Percentiles rank a stretch among this genome's conserved stretches.
phyloP scores from a whole-genome alignment of 1,139 yeast genomes.

The Yamadazyma atlantica region DNA sequence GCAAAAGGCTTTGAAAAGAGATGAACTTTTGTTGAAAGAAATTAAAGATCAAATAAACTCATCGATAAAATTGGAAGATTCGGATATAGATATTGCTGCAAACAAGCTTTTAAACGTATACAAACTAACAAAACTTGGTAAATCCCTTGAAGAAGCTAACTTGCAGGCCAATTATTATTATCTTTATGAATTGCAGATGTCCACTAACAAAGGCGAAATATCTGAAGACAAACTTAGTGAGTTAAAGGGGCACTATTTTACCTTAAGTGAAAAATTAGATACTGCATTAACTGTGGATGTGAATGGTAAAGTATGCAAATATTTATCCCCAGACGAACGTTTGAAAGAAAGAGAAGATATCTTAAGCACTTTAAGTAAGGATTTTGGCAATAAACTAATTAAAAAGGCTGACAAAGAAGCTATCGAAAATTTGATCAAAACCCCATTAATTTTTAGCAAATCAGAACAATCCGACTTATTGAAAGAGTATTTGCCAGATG shows the following conservation, averaged over 20 bases:
- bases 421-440: constrained; percentile 27
- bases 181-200: constrained; percentile 49
- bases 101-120: constrained; percentile 51
- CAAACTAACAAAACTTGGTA: constrained; percentile 25
- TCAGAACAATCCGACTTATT: constrained; percentile 25
- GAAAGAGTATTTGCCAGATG: constrained; percentile 30
- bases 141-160: constrained; percentile 51
- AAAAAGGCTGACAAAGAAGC: constrained; percentile 24
- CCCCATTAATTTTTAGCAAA: constrained; percentile 35
- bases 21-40: constrained; percentile 20
- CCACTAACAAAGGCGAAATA: constrained; percentile 39
- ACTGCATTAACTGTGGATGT: constrained; percentile 28
- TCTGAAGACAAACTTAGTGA: constrained; percentile 26
- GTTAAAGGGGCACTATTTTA: constrained; percentile 21
- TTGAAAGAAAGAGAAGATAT: constrained; percentile 20
- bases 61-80: constrained; percentile 30
- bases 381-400: constrained; percentile 23
- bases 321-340: constrained; percentile 20
- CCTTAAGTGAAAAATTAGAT: constrained; percentile 26
- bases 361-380: constrained; percentile 16
- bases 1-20: constrained; percentile 33
- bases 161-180: constrained; percentile 55
- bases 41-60: constrained; percentile 19
- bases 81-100: constrained; percentile 39
- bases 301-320: constrained; percentile 24